These are phyloP conservation scores for Termitomyces titanicus DNA, from an alignment of 768 basidiomycete genomes.

Conservation along the genomic window DNA sequence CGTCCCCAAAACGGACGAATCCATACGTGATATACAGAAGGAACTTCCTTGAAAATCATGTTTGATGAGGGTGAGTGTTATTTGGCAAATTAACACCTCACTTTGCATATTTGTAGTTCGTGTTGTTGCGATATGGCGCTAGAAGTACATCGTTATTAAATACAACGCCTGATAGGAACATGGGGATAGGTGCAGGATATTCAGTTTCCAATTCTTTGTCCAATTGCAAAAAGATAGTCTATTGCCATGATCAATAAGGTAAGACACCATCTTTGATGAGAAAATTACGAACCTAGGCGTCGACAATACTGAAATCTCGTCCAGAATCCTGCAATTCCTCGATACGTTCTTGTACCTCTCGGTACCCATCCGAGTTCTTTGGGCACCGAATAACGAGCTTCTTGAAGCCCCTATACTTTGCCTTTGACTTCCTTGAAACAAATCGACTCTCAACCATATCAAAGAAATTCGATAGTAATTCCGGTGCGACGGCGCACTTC, in stretches of 20 bases:
- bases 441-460: conserved; percentile 15
- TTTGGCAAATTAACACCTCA: too few relatives aligned
- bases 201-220: neutral
- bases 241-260: neutral
- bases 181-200: neutral
- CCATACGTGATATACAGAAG: too few relatives aligned
- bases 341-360: conserved; percentile 1
- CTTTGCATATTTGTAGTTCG: neutral
- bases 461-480: conserved; percentile 6
- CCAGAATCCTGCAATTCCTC: conserved; percentile 2
- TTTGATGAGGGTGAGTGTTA: too few relatives aligned
- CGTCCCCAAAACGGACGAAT: too few relatives aligned
- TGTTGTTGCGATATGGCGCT: neutral
- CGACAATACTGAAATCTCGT: conserved; percentile 3
- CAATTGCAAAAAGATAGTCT: too few relatives aligned
- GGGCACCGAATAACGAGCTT: conserved; percentile 6
- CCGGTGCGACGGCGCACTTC: conserved; percentile 6
- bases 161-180: neutral
- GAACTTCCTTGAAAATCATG: too few relatives aligned
- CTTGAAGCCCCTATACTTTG: conserved; percentile 8
- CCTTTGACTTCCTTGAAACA: conserved; percentile 2
- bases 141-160: neutral
- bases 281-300: neutral
- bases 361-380: neutral
- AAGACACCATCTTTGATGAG: neutral